Conservation (phyloP, 202 grass and related monocot genomes). For the Saccharum hybrid region DNA sequence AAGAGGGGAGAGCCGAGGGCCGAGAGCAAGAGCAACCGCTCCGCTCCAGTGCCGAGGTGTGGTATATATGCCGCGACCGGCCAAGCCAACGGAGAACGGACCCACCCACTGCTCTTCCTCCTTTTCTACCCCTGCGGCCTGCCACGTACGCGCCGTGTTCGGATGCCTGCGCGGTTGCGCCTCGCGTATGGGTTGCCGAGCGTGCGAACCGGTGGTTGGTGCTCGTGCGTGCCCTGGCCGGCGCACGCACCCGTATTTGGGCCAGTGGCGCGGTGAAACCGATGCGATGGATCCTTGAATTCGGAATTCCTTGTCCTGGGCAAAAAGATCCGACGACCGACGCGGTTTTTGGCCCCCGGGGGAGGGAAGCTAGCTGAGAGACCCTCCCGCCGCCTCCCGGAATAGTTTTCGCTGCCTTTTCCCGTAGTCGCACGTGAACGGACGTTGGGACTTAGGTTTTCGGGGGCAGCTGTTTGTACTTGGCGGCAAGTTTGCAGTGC, state of each 20-base stretch:
- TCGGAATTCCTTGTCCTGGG: too few species aligned
- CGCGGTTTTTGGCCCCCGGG: too few species aligned
- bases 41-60: constrained; percentile 5
- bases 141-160: background rate
- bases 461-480: constrained; percentile 25
- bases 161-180: too few species aligned
- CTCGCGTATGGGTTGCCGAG: too few species aligned
- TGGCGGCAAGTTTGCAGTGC: constrained; percentile 21
- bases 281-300: background rate
- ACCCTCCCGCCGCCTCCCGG: background rate
- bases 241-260: background rate
- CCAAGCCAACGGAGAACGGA: too few species aligned
- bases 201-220: too few species aligned
- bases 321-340: too few species aligned
- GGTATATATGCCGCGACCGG: constrained; percentile 39
- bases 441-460: constrained; percentile 44
- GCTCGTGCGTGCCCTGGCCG: background rate
- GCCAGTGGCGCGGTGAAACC: background rate
- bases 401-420: constrained; percentile 10
- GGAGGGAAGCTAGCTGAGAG: too few species aligned
- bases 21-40: constrained; percentile 15
- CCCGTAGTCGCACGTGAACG: constrained; percentile 33
- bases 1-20: background rate
- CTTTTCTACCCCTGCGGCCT: background rate
- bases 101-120: background rate